Conservation (phyloP, 2,329 filamentous ascomycete genomes). For the Apiospora sp. region DNA sequence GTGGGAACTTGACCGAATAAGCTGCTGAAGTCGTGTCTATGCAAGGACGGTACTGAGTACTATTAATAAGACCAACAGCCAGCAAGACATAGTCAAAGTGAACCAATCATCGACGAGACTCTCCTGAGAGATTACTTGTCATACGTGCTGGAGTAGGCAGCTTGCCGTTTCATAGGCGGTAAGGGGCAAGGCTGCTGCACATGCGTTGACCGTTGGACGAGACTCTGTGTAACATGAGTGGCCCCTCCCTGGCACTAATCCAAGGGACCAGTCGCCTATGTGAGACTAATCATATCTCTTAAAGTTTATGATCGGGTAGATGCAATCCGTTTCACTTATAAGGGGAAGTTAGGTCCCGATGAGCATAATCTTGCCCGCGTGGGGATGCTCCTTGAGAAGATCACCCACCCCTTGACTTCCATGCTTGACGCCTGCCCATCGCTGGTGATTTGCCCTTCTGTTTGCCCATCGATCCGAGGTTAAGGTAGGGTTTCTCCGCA, state of each 20-base stretch:
- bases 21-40: neutral
- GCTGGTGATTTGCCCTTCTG: neutral
- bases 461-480: neutral
- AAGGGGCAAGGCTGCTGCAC: neutral
- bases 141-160: neutral
- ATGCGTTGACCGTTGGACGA: conserved; percentile 6
- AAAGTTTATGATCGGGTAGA: conserved; percentile 4
- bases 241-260: neutral
- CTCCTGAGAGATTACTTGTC: conserved; percentile 3
- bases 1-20: neutral
- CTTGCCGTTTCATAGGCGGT: neutral
- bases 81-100: neutral
- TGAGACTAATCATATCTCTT: neutral
- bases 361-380: neutral
- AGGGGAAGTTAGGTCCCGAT: neutral
- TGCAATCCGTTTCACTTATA: conserved; percentile 4
- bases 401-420: neutral
- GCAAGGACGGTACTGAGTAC: neutral
- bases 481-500: neutral
- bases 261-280: conserved; percentile 1
- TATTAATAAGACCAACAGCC: neutral
- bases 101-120: neutral
- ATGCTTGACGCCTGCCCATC: neutral
- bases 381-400: neutral
- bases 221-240: neutral